Conservation (phyloP, 1,284 basidiomycete genomes). For the Ceratobasidium sp. region DNA sequence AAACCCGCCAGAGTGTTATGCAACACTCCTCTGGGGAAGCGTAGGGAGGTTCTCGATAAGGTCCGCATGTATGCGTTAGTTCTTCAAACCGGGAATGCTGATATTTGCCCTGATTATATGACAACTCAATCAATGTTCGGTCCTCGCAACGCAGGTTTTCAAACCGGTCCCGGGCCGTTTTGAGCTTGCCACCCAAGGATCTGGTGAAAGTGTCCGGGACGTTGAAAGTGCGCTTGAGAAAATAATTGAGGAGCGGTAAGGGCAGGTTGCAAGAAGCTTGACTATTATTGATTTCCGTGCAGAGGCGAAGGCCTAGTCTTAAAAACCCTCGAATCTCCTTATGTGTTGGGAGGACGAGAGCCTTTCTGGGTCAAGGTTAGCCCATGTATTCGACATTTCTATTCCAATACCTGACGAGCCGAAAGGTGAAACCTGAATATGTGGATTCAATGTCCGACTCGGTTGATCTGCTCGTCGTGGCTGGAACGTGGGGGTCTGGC, state of each 20-base stretch:
- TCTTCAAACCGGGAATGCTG: background rate
- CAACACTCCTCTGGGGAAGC: constrained; percentile 57
- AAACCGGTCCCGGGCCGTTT: constrained; percentile 79
- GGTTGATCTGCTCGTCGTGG: constrained; percentile 90
- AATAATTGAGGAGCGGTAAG: constrained; percentile 75
- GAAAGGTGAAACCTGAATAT: constrained; percentile 90
- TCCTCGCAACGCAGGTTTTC: constrained; percentile 61
- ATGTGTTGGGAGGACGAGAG: constrained; percentile 86
- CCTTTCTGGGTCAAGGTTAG: constrained; percentile 90
- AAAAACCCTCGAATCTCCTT: constrained; percentile 85
- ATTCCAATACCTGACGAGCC: background rate
- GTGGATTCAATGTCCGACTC: constrained; percentile 94
- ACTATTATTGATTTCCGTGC: background rate
- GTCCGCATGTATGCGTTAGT: constrained; percentile 23
- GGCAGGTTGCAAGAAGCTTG: constrained; percentile 4
- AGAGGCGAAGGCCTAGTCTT: constrained; percentile 93
- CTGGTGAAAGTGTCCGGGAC: constrained; percentile 83
- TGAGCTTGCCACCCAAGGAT: constrained; percentile 80
- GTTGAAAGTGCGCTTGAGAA: constrained; percentile 83
- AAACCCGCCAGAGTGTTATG: constrained; percentile 55
- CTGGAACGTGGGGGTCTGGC: constrained; percentile 80
- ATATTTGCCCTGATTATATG: no score
- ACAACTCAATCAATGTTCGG: background rate
- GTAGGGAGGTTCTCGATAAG: constrained; percentile 58
- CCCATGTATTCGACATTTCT: background rate